Conservation (phyloP, 495 filamentous ascomycete genomes). For the Hypoxylon intermedium region DNA sequence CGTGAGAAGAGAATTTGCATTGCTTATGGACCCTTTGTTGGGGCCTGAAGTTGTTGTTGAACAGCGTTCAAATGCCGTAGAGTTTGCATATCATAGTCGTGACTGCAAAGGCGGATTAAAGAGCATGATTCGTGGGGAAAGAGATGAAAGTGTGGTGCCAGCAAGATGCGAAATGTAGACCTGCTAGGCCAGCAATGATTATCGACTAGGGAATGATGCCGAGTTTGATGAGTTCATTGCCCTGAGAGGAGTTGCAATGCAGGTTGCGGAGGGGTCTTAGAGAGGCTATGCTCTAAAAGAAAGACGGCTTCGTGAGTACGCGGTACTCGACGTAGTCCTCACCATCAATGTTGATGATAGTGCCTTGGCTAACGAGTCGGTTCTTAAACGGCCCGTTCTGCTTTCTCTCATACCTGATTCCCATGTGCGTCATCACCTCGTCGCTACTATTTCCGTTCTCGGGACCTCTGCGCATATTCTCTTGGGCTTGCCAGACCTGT, state of each 20-base stretch:
- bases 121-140: too few species aligned
- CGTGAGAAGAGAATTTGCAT: too few species aligned
- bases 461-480: constrained; percentile 48
- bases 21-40: too few species aligned
- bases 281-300: constrained; percentile 40
- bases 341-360: constrained; percentile 62
- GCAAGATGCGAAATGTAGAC: too few species aligned
- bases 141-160: too few species aligned
- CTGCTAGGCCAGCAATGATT: background rate
- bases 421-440: constrained; percentile 59
- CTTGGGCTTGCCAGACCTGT: constrained; percentile 55
- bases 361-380: constrained; percentile 58
- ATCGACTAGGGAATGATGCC: background rate
- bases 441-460: constrained; percentile 37
- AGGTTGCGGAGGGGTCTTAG: constrained; percentile 1
- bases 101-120: background rate
- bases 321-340: constrained; percentile 66
- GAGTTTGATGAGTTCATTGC: background rate
- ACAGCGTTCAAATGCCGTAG: background rate
- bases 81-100: background rate
- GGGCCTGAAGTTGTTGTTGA: too few species aligned
- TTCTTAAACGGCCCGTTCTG: constrained; percentile 59
- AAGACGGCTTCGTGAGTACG: constrained; percentile 61
- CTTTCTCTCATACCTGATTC: constrained; percentile 62
- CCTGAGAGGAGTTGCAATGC: background rate